Percentiles rank a stretch among this genome's conserved stretches.
Conservation (phyloP, 2,329 filamentous ascomycete species). For the Neoscytalidium dimidiatum region DNA sequence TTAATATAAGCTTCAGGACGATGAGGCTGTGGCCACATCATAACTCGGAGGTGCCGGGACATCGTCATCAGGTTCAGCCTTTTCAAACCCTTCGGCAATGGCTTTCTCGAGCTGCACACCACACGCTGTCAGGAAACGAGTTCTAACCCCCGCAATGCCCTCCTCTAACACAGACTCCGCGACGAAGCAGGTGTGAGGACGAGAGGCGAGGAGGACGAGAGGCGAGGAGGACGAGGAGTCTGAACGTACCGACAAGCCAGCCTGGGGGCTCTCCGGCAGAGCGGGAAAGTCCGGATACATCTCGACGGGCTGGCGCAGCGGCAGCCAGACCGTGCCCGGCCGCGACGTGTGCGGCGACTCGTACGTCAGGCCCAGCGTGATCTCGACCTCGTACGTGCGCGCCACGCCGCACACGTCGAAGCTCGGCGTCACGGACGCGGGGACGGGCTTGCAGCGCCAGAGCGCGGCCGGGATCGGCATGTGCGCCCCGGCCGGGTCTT, state of each 20-base stretch:
- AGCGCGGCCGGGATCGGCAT: background rate
- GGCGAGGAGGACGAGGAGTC: too few species aligned
- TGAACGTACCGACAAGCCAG: background rate
- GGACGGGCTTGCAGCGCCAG: background rate
- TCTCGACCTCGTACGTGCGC: conserved; percentile 1
- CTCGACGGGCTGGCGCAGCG: background rate
- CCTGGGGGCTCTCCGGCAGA: background rate
- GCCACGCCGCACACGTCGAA: conserved; percentile 2
- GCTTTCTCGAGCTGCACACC: background rate
- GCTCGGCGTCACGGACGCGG: background rate
- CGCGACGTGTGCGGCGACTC: background rate
- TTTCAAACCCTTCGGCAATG: background rate
- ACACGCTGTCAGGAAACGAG: background rate
- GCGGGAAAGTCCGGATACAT: conserved; percentile 1
- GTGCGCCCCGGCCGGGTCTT: background rate
- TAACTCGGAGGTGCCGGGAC: background rate
- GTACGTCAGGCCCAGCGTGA: conserved; percentile 8
- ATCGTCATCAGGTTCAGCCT: background rate
- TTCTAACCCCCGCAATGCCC: too few species aligned
- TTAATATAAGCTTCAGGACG: background rate
- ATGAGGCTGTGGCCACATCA: background rate
- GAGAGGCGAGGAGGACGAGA: too few species aligned
- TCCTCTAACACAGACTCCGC: background rate
- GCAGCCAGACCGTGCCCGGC: conserved; percentile 2
- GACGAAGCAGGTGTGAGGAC: background rate